phyloP scores from a whole-genome alignment of 192 early-diverging fungal genomes.

The Coemansia javaensis region DNA sequence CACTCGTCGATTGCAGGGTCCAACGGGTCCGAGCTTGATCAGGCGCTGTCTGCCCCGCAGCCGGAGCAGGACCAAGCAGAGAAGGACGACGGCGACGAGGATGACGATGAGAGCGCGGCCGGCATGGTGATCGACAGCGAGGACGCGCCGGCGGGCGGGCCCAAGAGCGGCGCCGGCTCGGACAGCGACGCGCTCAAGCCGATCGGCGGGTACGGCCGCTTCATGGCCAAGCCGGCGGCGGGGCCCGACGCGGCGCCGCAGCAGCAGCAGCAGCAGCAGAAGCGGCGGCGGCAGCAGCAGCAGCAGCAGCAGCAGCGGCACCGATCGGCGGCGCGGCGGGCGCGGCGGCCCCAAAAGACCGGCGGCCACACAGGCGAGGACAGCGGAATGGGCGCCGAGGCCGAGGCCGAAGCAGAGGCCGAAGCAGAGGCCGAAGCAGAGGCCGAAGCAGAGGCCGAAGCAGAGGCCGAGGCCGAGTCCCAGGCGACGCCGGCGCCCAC shows the following conservation, averaged over 20 bases:
- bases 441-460: no score
- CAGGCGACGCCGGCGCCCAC: no score
- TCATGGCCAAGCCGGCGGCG: background rate
- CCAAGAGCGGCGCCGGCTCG: background rate
- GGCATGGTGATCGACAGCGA: conserved; percentile 3
- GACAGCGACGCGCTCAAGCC: background rate
- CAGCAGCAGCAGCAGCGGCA: no score
- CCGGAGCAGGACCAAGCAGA: no score
- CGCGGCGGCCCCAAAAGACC: no score
- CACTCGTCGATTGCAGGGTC: conserved; percentile 46
- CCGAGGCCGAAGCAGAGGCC: no score
- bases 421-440: no score
- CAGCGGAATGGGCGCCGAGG: no score
- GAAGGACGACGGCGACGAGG: conserved; percentile 1
- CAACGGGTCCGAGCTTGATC: conserved; percentile 16
- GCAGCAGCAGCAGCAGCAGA: no score
- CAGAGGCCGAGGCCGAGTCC: background rate
- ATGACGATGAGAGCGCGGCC: background rate
- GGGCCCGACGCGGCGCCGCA: no score
- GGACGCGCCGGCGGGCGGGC: background rate
- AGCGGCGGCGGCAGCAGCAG: background rate
- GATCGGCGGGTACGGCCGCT: background rate
- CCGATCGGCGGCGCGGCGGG: no score
- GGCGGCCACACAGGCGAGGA: no score
- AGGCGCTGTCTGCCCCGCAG: background rate